These are phyloP conservation scores for Euphorbia celastroides DNA, from an alignment of 441 rosid species.

Conservation along the genomic window DNA sequence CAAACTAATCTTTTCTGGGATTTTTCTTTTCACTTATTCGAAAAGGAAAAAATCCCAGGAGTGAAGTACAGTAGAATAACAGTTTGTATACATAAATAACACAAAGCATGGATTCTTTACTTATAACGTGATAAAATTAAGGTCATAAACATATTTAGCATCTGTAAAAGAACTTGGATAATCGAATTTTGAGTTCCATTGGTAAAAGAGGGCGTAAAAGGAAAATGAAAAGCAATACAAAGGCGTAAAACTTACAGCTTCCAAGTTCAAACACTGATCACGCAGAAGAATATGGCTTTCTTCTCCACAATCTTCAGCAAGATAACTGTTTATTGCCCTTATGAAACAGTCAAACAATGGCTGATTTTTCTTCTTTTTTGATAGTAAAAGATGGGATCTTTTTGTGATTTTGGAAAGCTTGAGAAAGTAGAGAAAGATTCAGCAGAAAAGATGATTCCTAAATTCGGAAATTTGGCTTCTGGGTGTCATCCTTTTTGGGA, in stretches of 20 bases:
- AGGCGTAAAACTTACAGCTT: conserved; percentile 19
- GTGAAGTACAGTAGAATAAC: background rate
- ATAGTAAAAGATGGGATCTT: background rate
- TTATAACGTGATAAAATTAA: conserved; percentile 21
- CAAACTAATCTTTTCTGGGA: background rate
- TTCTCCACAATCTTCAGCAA: conserved; percentile 15
- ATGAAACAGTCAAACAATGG: too few relatives aligned
- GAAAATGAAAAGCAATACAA: conserved; percentile 4
- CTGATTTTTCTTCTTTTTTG: background rate
- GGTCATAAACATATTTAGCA: conserved; percentile 1
- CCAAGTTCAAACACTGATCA: conserved; percentile 15
- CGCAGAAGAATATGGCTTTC: conserved; percentile 27
- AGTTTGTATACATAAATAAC: conserved; percentile 8
- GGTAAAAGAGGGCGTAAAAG: background rate
- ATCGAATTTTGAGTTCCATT: background rate
- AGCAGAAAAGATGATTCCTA: background rate
- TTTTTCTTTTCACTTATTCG: background rate
- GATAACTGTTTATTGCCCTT: background rate
- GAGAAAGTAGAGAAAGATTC: background rate
- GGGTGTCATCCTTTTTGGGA: background rate
- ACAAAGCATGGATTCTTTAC: conserved; percentile 25
- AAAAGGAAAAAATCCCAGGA: conserved; percentile 1
- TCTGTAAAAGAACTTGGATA: background rate
- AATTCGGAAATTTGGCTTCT: background rate
- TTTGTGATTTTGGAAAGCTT: background rate